Base-by-base conservation (phyloP, 495 filamentous ascomycete species). In the Penicillium mononematosum region DNA sequence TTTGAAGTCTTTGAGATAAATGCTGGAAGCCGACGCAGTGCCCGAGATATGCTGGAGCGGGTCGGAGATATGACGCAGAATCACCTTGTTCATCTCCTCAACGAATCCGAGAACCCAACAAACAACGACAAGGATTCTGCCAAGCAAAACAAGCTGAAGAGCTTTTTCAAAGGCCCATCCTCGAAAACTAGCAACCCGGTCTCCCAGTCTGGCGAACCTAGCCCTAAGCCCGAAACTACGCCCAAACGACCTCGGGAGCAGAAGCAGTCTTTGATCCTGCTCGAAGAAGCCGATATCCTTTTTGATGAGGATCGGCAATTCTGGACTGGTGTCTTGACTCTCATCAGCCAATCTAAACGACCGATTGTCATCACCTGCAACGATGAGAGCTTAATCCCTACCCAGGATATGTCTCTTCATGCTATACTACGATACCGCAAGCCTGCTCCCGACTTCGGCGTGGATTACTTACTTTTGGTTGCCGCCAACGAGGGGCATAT, bases 1-100 rank as follows among this genome's bases (percentile, higher is more conserved):
- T 98, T 93, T 69, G 90, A 96, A 56, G 84, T 99, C 5, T 98
- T 98, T 62, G 95, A 99, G 71, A 89, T 99, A 64, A 96, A 95
- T 60, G 69, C 93, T 6, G 83, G 90, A 41, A 89, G 79, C 61
- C 84, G 92, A 55, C 78, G 95, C 46, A 95, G 84, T 68, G 95
- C 91, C 11, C 92, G 88, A 66, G 95, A 99, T 66, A 83, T 99
- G 46, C 64, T 95, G 9, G 94, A 97, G 51, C 91, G 82, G 53
- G 90, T 99, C 17, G 95, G 94, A 5, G 91, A 98, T 68, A 97
- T 98, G 95, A 92, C 91, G 14, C 84, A 84, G 56, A 98, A 98
- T 61, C 95, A 99, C 70, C 83, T 94, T 4, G 93, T 98, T 38
- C 84, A 84, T 55, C 80, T 83, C 9, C 54, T 72, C 17, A 69